Evolutionary conservation across 495 filamentous ascomycete genomes (phyloP).

Genomic region (Daldinia vernicosa): DNA sequence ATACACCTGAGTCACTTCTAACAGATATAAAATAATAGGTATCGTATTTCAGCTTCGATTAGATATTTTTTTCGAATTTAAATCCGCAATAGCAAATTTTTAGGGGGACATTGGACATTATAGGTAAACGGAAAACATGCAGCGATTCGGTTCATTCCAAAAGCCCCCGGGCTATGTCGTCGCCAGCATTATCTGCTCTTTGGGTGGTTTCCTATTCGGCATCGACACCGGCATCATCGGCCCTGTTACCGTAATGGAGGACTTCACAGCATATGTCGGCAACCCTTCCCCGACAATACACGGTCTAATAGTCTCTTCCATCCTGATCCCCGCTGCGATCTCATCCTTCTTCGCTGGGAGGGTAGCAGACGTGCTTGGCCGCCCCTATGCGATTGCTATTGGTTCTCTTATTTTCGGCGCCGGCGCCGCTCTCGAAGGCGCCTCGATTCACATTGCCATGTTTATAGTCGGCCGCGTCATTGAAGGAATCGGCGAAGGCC

Average conservation of each 20-base stretch:
- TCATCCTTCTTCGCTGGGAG: slow-evolving; percentile 65
- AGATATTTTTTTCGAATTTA: not conserved
- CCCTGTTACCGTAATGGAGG: slow-evolving; percentile 68
- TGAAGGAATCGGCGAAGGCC: not conserved
- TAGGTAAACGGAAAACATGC: slow-evolving; percentile 5
- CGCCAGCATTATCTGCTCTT: slow-evolving; percentile 36
- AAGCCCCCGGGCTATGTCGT: slow-evolving; percentile 36
- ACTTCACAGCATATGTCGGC: slow-evolving; percentile 62
- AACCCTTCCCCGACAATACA: slow-evolving; percentile 64
- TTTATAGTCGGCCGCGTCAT: not conserved
- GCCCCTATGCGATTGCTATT: not conserved
- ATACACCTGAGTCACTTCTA: too few relatives aligned
- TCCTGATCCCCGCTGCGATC: slow-evolving; percentile 69
- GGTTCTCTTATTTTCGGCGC: not conserved
- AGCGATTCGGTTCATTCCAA: not conserved
- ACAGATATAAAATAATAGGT: not conserved
- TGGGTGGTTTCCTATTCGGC: slow-evolving; percentile 45
- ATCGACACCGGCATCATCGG: slow-evolving; percentile 74
- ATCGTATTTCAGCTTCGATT: not conserved
- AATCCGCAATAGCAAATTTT: not conserved
- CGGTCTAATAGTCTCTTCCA: slow-evolving; percentile 72
- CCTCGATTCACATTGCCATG: not conserved
- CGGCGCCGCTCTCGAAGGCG: not conserved
- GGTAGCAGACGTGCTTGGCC: not conserved
- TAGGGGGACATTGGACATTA: not conserved